These are phyloP conservation scores for Lumnitzera littorea DNA, from an alignment of 345 rosid genomes.

Conservation along the genomic window DNA sequence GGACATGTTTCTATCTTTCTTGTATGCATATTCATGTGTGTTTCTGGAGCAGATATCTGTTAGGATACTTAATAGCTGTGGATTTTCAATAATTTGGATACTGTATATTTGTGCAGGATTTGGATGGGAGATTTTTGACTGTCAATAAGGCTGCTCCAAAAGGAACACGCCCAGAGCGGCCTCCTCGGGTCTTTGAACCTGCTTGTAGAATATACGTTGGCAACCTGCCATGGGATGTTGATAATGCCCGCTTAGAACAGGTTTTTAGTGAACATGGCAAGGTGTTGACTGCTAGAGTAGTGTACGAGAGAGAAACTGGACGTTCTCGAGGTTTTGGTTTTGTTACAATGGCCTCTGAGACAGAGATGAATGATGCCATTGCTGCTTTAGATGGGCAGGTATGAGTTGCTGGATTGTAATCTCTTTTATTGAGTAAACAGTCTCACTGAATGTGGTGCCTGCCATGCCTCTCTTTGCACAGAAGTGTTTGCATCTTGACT, in stretches of 20 bases:
- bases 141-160: constrained; percentile 88
- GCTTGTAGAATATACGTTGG: constrained; percentile 68
- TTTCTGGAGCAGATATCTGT: background rate
- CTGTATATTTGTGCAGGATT: constrained; percentile 35
- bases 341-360: constrained; percentile 69
- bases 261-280: constrained; percentile 86
- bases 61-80: background rate
- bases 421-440: background rate
- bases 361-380: constrained; percentile 77
- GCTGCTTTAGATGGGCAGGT: constrained; percentile 97
- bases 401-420: constrained; percentile 7
- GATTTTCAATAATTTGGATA: constrained; percentile 1
- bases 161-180: constrained; percentile 62
- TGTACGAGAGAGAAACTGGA: constrained; percentile 77
- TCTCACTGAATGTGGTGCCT: no score
- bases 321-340: constrained; percentile 98
- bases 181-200: constrained; percentile 45
- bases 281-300: constrained; percentile 72
- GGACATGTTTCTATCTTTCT: background rate
- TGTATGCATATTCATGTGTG: background rate
- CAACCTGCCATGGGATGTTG: constrained; percentile 82
- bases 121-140: constrained; percentile 65
- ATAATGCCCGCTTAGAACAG: constrained; percentile 65
- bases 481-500: no score
- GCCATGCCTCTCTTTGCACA: no score